phyloP scores from a whole-genome alignment of 257 asterid genomes.

The Capsicum baccatum region DNA sequence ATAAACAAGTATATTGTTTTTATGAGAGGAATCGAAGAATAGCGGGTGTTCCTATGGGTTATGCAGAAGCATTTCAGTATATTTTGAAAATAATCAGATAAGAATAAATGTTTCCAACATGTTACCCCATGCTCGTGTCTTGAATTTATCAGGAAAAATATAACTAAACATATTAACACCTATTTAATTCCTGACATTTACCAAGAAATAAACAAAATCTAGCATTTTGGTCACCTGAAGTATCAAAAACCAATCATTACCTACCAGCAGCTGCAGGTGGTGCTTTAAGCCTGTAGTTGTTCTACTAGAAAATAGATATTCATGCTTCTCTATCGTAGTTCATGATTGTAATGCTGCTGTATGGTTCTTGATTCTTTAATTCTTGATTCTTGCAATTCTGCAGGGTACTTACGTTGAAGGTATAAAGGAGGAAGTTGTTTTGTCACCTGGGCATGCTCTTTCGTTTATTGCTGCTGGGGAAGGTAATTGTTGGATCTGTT shows the following conservation, averaged over 20 bases:
- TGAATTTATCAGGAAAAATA: neutral
- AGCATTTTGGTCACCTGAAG: slow-evolving; percentile 12
- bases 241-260: slow-evolving; percentile 4
- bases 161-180: neutral
- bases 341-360: slow-evolving; percentile 20
- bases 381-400: slow-evolving; percentile 31
- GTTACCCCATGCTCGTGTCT: neutral
- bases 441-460: slow-evolving; percentile 99
- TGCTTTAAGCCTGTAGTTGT: slow-evolving; percentile 12
- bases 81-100: neutral
- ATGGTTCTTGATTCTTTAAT: slow-evolving; percentile 5
- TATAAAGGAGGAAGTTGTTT: slow-evolving; percentile 95
- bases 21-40: slow-evolving; percentile 11
- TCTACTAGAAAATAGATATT: neutral
- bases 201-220: slow-evolving; percentile 5
- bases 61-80: neutral
- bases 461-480: slow-evolving; percentile 99
- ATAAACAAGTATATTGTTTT: neutral
- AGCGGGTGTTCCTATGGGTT: neutral
- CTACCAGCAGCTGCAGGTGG: slow-evolving; percentile 16
- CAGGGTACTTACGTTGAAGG: slow-evolving; percentile 99
- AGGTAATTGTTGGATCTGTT: slow-evolving; percentile 53
- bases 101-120: neutral
- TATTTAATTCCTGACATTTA: neutral
- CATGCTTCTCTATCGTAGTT: neutral